Evolutionary conservation across 768 basidiomycete genomes (phyloP), one percentile per base, ranked within the genome.

Genomic region (Mycena kentingensis): DNA sequence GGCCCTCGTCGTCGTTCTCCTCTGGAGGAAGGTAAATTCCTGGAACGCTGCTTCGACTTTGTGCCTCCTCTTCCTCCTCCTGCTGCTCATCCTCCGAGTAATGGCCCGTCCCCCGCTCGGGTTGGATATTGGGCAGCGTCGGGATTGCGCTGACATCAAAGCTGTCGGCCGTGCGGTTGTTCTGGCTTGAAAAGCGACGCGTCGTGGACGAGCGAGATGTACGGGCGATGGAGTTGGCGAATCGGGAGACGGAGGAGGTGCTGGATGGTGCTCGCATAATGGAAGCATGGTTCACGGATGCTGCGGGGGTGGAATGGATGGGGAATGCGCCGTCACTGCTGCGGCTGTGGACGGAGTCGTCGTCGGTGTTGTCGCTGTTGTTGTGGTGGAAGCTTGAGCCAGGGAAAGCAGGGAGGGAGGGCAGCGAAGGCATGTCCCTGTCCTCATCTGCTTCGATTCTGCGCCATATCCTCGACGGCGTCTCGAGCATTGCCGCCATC

Each of bases 391-490:
- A 73, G 4, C 66, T 73, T 18, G 84, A 86, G 60, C 87, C 82
- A 26, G 91, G 88, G 62, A 88, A 85, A 2, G 63, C 74, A 6
- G 89, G 87, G 12, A 92, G 68, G 3, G 88, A 89, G 2, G 90
- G 90, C 2, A 93, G 73, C 26, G 90, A 93, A 10, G 91, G 87
- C 76, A 92, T 87, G 57, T 90, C 88, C 57, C 75, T 69, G 54
- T 83, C 81, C 60, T 90, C 86, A n/a, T 79, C 73, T 0, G 80
- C 85, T 67, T 93, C 83, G 45, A 93, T 91, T 39, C 91, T 80
- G 25, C 90, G 79, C 87, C 86, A 89, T 63, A 93, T 84, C 37
- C 90, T 77, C 22, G 91, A 93, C 0, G 90, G 90, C 15, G 90
- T 93, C 69, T 93, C 90, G 8, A 83, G 75, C 70, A 81, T 68